Evolutionary conservation across 2,329 filamentous ascomycete species (phyloP).

Genomic region (Colletotrichum orbiculare): DNA sequence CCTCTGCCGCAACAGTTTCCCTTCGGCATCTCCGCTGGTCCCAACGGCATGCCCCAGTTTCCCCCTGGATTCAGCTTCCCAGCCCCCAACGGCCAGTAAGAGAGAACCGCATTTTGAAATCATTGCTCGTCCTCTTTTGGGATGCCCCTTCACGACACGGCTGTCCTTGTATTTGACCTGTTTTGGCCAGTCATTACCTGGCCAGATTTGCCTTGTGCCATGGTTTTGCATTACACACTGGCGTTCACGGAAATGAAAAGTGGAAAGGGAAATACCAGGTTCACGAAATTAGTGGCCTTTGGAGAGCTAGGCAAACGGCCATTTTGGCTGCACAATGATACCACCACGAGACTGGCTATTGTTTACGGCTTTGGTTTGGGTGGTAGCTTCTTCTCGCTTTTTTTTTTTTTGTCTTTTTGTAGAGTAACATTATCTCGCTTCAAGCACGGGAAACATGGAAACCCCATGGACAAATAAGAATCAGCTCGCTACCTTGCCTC

Average conservation of each 20-base stretch:
- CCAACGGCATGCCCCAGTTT: conserved; percentile 57
- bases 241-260: conserved; percentile 28
- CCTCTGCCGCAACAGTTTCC: conserved; percentile 47
- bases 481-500: too few relatives aligned
- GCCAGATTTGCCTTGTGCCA: conserved; percentile 13
- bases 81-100: conserved; percentile 42
- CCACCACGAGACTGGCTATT: conserved; percentile 12
- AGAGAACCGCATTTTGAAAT: neutral
- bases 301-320: conserved; percentile 9
- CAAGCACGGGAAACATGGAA: too few relatives aligned
- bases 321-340: conserved; percentile 21
- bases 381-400: conserved; percentile 10
- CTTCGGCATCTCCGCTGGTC: conserved; percentile 53
- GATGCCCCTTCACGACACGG: conserved; percentile 1
- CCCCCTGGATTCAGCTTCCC: conserved; percentile 53
- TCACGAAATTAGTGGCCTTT: conserved; percentile 9
- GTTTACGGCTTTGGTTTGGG: conserved; percentile 16
- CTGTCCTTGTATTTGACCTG: conserved; percentile 23
- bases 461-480: neutral
- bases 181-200: conserved; percentile 7
- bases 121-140: neutral
- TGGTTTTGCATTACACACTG: conserved; percentile 22
- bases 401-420: neutral
- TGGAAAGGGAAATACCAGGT: conserved; percentile 27
- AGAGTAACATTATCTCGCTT: conserved; percentile 1